Conservation (phyloP, 371 early-diverging fungal genomes). For the Choanephora cucurbitarum region DNA sequence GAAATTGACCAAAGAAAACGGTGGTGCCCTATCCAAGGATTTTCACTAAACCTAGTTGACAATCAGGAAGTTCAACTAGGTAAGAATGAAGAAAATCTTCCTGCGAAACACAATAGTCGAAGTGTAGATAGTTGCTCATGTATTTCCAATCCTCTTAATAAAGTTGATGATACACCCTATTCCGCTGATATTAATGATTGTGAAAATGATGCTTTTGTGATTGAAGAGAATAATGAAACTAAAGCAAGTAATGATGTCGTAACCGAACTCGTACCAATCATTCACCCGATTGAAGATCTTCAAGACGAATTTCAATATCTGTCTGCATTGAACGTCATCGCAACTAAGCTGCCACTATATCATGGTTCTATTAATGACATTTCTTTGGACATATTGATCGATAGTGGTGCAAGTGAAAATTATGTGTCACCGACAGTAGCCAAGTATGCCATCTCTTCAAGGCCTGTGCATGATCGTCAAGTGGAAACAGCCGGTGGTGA, state of each 20-base stretch:
- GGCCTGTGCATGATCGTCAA: not conserved
- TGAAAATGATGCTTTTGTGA: not conserved
- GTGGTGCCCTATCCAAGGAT: not conserved
- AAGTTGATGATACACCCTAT: not conserved
- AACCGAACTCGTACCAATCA: not conserved
- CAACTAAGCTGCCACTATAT: not conserved
- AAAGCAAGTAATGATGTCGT: not conserved
- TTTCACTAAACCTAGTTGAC: slow-evolving; percentile 7
- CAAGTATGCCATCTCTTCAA: not conserved
- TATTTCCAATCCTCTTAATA: not conserved
- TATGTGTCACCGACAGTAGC: slow-evolving; percentile 6
- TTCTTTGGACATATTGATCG: not conserved
- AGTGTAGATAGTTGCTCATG: too few species aligned
- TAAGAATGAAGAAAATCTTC: not conserved
- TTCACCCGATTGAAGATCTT: not conserved
- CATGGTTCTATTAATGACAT: not conserved
- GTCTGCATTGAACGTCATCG: not conserved
- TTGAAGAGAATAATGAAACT: too few species aligned
- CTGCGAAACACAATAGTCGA: not conserved
- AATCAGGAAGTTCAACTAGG: too few species aligned
- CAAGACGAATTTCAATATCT: not conserved
- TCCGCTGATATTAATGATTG: not conserved
- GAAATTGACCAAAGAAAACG: not conserved
- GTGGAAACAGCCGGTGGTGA: slow-evolving; percentile 11
- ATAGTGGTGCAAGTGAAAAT: slow-evolving; percentile 16